Percentiles rank a stretch among this genome's conserved stretches.
These are phyloP conservation scores for Wallacemonas rigidus DNA, from an alignment of 208 protist genomes.

Conservation along the genomic window DNA sequence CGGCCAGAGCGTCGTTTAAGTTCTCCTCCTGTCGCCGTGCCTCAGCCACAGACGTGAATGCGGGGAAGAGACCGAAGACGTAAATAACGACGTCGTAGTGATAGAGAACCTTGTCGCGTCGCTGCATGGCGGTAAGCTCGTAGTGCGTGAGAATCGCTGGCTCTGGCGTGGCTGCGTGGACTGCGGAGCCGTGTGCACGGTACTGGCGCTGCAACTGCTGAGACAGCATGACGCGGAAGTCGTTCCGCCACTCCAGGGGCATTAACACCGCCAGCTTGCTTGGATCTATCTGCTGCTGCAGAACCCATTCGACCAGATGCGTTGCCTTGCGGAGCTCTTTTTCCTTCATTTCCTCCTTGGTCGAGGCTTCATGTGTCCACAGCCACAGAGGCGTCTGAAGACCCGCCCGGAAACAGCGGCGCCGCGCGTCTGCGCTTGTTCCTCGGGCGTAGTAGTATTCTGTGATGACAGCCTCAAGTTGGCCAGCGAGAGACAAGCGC, in stretches of 20 bases:
- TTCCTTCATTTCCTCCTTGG: conserved; percentile 21
- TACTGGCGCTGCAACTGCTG: conserved; percentile 17
- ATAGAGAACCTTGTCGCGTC: conserved; percentile 51
- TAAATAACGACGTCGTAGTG: conserved; percentile 77
- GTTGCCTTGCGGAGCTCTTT: conserved; percentile 54
- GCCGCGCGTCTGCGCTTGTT: conserved; percentile 26
- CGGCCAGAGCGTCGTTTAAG: conserved; percentile 55
- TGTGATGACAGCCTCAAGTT: conserved; percentile 68
- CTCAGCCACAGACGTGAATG: conserved; percentile 18
- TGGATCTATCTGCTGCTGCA: conserved; percentile 50
- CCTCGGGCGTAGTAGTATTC: conserved; percentile 56
- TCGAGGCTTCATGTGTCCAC: conserved; percentile 64
- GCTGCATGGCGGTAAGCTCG: conserved; percentile 74
- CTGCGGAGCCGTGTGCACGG: conserved; percentile 15
- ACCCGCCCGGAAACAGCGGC: conserved; percentile 44
- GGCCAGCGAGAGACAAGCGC: conserved; percentile 24
- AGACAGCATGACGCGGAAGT: conserved; percentile 38
- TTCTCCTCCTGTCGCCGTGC: conserved; percentile 44
- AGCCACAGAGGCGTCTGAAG: conserved; percentile 82
- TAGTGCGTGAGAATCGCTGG: conserved; percentile 72
- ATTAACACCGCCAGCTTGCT: conserved; percentile 59
- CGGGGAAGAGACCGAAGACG: conserved; percentile 48
- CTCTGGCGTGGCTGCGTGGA: conserved; percentile 18
- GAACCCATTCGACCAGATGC: conserved; percentile 71
- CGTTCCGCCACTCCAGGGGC: conserved; percentile 53